Base-by-base conservation (phyloP, 2,329 filamentous ascomycete species). In the Trichoderma sp. region DNA sequence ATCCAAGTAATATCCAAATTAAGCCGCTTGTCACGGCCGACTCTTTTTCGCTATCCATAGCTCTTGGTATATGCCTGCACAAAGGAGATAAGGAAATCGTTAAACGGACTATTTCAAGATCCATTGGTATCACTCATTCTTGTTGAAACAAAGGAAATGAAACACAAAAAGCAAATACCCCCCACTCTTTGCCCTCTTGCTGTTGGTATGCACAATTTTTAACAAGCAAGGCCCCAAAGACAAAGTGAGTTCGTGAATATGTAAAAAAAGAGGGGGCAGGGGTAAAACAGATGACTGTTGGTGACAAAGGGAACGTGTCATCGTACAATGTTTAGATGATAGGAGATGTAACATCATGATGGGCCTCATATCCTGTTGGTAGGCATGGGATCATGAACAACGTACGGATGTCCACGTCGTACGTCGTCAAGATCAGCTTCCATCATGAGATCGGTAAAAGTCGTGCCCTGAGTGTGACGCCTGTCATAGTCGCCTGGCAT, bases 391-490 rank as follows among this genome's bases (percentile, higher is more conserved):
- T 77, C 77, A 13, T 82, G 82, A 49, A 85, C 81, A n/a, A 64
- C 33, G 70, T 80, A 86, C 4, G 79, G 77, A 72, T 79, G 77
- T 6, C 81, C 84, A 70, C 76, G 77, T 68, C 76, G 81, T 57
- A 84, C 79, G 11, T 77, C 76, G 19, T 81, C 80, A 27, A 85
- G 76, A 24, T 81, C 80, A 2, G 83, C 84, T 70, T 81, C 78
- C 67, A 85, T 80, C 82, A 88, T 84, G 75, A 88, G 80, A 72
- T 84, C 82, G n/a, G 83, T 83, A 71, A 88, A 86, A 0, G 83
- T 86, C 0, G 86, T 86, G 72, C 77, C 74, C 43, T 79, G 77
- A 37, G 75, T 74, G 67, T 78, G 57, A 14, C 72, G 72, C 40
- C 70, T 71, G 19, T 76, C 56, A 57, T 61, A 63, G 55, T 69